Evolutionary conservation across 768 basidiomycete species (phyloP).

Genomic region (Mycena galericulata): DNA sequence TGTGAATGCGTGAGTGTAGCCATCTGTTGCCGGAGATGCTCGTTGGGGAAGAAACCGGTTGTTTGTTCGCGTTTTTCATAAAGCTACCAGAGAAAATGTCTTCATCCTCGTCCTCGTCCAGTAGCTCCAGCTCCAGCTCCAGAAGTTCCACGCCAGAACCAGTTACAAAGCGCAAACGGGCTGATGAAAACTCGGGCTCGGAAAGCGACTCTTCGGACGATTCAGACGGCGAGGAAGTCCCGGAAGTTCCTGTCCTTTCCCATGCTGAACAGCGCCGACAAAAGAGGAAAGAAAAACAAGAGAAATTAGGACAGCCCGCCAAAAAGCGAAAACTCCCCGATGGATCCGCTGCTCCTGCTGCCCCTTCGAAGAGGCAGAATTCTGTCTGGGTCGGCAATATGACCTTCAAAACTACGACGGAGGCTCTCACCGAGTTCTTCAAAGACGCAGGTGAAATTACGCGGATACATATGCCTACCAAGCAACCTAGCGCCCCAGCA

Average conservation of each 20-base stretch:
- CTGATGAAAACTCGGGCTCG: slow-evolving; percentile 28
- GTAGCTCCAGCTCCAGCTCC: slow-evolving; percentile 47
- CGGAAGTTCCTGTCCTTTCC: slow-evolving; percentile 69
- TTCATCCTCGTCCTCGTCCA: slow-evolving; percentile 46
- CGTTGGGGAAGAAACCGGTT: not conserved
- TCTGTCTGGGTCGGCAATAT: slow-evolving; percentile 98
- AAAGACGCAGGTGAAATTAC: slow-evolving; percentile 79
- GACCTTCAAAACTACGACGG: slow-evolving; percentile 87
- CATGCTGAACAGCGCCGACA: slow-evolving; percentile 79
- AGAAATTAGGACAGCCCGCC: slow-evolving; percentile 37
- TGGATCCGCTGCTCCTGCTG: slow-evolving; percentile 47
- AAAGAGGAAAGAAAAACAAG: slow-evolving; percentile 59
- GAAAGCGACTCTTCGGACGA: slow-evolving; percentile 38
- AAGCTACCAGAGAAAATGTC: slow-evolving; percentile 38
- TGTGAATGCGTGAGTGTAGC: slow-evolving; percentile 52
- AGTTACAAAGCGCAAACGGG: slow-evolving; percentile 47
- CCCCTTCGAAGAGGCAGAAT: slow-evolving; percentile 72
- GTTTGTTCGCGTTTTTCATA: not conserved
- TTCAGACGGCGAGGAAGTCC: slow-evolving; percentile 35
- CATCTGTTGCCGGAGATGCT: not conserved
- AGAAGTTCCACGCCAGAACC: slow-evolving; percentile 39
- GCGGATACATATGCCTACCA: slow-evolving; percentile 88
- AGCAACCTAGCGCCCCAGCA: slow-evolving; percentile 60
- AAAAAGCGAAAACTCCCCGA: slow-evolving; percentile 64
- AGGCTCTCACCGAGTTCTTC: slow-evolving; percentile 79